A percentile compares a stretch with the other conserved stretches of the same genome.
Conservation (phyloP, 345 rosid species). For the Brassica carinata region DNA sequence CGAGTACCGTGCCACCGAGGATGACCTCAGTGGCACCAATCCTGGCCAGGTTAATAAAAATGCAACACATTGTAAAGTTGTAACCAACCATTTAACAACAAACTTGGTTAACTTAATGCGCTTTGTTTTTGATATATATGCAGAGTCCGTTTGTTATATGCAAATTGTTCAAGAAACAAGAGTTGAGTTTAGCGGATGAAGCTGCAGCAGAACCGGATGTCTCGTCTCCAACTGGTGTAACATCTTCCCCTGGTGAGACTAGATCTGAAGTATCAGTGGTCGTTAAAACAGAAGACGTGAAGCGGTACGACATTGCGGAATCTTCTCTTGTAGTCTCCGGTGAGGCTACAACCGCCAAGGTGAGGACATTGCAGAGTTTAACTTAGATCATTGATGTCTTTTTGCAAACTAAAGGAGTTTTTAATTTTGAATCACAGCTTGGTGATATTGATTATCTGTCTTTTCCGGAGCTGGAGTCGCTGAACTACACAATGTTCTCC, state of each 20-base stretch:
- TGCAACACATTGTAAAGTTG: not conserved
- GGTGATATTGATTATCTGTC: constrained; percentile 36
- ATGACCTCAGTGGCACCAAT: constrained; percentile 68
- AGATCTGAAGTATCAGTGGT: constrained; percentile 37
- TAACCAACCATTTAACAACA: too few relatives aligned
- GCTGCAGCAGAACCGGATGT: constrained; percentile 39
- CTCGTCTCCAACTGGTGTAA: constrained; percentile 43
- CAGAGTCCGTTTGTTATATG: constrained; percentile 70
- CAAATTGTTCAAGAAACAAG: constrained; percentile 73
- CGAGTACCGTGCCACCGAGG: constrained; percentile 75
- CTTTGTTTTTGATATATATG: constrained; percentile 27
- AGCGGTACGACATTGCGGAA: constrained; percentile 15
- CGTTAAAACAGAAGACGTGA: constrained; percentile 34
- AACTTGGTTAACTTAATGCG: constrained; percentile 11
- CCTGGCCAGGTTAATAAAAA: constrained; percentile 75
- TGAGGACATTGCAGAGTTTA: constrained; percentile 26
- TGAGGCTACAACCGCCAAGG: constrained; percentile 39
- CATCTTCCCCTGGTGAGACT: constrained; percentile 38
- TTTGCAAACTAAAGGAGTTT: not conserved
- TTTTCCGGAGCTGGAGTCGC: constrained; percentile 30
- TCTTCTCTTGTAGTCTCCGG: constrained; percentile 19
- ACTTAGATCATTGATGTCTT: constrained; percentile 8
- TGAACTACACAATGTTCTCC: constrained; percentile 45
- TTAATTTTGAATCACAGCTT: constrained; percentile 33
- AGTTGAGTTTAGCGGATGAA: constrained; percentile 43